Base-by-base conservation (phyloP, 106 monocot species). In the Ottelia alismoides region DNA sequence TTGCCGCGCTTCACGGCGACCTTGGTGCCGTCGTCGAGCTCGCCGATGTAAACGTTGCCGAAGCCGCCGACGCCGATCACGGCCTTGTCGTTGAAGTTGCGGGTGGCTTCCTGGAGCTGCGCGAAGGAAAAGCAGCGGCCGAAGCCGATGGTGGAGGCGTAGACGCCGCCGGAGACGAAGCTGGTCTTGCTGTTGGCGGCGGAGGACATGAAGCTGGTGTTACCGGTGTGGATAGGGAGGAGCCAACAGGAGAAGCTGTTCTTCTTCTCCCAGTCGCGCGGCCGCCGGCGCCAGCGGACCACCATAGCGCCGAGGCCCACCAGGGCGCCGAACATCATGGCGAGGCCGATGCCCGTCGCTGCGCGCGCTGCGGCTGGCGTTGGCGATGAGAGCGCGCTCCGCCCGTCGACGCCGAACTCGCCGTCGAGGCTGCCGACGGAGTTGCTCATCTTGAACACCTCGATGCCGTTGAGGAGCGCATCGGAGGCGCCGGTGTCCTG, bases 31-130 rank as follows among this genome's bases (percentile, higher is more conserved):
- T 62, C 62, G 1, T 62, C 50, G 45, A 66, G 52, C 22, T 67
- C 30, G 29, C 30, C 76, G 16, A 71, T 56, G 47, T 64, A 71
- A n/a, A 71, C 71, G 26, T 71, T 64, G 1, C 71, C 71, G 57
- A 71, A 71, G 20, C 71, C 71, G 22, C 71, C 71, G 6, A 71
- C 71, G 3, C 71, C 71, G 43, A 71, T 64, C 18, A 71, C 57
- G 6, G 43, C 55, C 18, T 63, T 64, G 63, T 63, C 31, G 63
- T 62, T 51, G 51, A 71, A 71, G 56, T 57, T 64, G 22, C 49
- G 31, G 18, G 71, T 71, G 9, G 71, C 71, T 11, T 71, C 71
- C 27, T 71, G 63, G 9, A 71, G 63, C 63, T 71, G 63, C 3
- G 56, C 12, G 27, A 71, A 49, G 16, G 71, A 62, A 57, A 71